A percentile compares a stretch with the other conserved stretches of the same genome.
These are phyloP conservation scores for Fusarium liriodendri DNA, from an alignment of 2,329 filamentous ascomycete genomes.

Conservation along the genomic window DNA sequence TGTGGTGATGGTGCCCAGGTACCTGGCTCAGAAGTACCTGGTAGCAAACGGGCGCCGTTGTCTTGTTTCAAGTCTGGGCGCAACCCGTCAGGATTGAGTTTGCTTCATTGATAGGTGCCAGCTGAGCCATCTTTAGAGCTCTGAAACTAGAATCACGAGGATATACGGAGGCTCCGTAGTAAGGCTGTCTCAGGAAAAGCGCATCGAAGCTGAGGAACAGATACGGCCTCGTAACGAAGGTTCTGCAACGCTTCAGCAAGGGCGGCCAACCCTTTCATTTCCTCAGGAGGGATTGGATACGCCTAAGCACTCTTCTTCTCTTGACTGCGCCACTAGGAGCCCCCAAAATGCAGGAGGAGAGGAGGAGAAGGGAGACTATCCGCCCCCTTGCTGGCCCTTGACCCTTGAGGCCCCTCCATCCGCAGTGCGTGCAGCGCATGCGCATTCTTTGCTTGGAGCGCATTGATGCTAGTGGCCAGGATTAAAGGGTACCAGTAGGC, in stretches of 20 bases:
- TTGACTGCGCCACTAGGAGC: slow-evolving; percentile 24
- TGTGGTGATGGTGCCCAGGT: neutral
- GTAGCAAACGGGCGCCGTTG: neutral
- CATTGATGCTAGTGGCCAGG: neutral
- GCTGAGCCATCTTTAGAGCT: neutral
- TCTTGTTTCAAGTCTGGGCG: neutral
- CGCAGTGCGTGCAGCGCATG: neutral
- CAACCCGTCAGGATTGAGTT: slow-evolving; percentile 5
- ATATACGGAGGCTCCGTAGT: neutral
- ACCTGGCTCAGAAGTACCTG: neutral
- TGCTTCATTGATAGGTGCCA: neutral
- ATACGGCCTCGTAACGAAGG: neutral
- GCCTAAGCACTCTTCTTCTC: slow-evolving; percentile 19
- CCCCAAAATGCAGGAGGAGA: slow-evolving; percentile 7
- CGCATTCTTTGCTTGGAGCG: neutral
- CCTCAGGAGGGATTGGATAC: neutral
- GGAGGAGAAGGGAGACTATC: slow-evolving; percentile 10
- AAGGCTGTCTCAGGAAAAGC: neutral
- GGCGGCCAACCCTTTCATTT: slow-evolving; percentile 43
- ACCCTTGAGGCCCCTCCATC: slow-evolving; percentile 16
- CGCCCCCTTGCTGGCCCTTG: slow-evolving; percentile 3
- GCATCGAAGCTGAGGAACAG: neutral
- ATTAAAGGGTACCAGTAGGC: slow-evolving; percentile 23
- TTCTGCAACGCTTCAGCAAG: slow-evolving; percentile 29
- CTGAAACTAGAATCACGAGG: neutral